phyloP scores from a whole-genome alignment of 495 filamentous ascomycete species.

The Penicillium manginii region DNA sequence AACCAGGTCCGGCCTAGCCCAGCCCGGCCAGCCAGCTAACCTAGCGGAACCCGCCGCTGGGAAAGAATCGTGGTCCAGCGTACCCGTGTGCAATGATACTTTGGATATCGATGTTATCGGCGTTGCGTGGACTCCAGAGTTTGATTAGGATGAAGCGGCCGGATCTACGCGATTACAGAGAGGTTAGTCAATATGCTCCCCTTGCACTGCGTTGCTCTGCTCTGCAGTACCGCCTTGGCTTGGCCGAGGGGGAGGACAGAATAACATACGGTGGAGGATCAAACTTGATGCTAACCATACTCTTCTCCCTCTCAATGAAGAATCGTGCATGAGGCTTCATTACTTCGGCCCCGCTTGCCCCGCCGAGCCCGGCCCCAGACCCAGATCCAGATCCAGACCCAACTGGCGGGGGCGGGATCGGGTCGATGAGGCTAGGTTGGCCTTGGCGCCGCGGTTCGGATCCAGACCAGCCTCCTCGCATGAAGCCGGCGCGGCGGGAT shows the following conservation, averaged over 20 bases:
- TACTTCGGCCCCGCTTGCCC: constrained; percentile 42
- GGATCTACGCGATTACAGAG: constrained; percentile 40
- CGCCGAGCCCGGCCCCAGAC: not conserved
- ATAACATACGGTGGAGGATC: constrained; percentile 79
- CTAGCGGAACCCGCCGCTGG: constrained; percentile 35
- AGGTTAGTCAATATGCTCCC: not conserved
- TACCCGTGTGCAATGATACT: constrained; percentile 78
- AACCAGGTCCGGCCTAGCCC: too few species aligned
- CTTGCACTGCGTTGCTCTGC: not conserved
- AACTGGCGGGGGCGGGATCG: constrained; percentile 20
- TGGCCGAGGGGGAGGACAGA: not conserved
- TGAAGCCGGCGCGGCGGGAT: not conserved
- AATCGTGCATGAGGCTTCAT: constrained; percentile 76
- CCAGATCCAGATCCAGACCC: not conserved
- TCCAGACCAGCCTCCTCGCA: not conserved
- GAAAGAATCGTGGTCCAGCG: constrained; percentile 81
- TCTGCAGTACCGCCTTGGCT: not conserved
- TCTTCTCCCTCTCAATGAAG: constrained; percentile 78
- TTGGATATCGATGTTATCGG: constrained; percentile 83
- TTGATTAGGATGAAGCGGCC: constrained; percentile 82
- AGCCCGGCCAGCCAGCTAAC: not conserved
- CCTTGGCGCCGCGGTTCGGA: constrained; percentile 21
- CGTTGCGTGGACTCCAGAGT: constrained; percentile 73
- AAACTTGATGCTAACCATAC: constrained; percentile 84
- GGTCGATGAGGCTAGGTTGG: constrained; percentile 35